Conservation (phyloP, 352 stramenopile genomes). For the Saprolegnia parasitica region DNA sequence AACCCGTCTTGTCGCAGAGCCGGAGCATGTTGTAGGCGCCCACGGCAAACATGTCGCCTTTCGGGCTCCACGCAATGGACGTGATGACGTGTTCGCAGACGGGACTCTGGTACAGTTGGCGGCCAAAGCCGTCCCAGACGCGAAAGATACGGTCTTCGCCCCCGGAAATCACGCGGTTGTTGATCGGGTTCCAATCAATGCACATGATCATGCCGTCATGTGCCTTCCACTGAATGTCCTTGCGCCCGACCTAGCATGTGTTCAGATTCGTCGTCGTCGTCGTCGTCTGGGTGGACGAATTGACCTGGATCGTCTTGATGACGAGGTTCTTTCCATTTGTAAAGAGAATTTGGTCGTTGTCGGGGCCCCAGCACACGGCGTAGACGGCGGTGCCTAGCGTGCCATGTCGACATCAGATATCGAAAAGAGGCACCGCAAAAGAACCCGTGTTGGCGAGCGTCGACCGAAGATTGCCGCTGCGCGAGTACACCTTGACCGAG, state of each 20-base stretch:
- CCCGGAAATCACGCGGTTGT: slow-evolving; percentile 87
- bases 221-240: slow-evolving; percentile 87
- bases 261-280: not conserved
- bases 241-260: slow-evolving; percentile 41
- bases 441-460: slow-evolving; percentile 75
- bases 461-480: slow-evolving; percentile 81
- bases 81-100: slow-evolving; percentile 87
- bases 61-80: slow-evolving; percentile 87
- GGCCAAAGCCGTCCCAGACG: slow-evolving; percentile 90
- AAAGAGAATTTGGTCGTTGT: slow-evolving; percentile 89
- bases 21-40: slow-evolving; percentile 90
- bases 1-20: slow-evolving; percentile 91
- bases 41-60: slow-evolving; percentile 87
- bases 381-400: slow-evolving; percentile 51
- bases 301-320: slow-evolving; percentile 90
- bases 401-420: not conserved
- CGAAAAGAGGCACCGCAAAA: no score
- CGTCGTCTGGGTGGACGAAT: not conserved
- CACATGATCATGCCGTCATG: slow-evolving; percentile 88
- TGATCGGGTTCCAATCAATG: slow-evolving; percentile 92
- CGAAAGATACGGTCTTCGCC: slow-evolving; percentile 91
- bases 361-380: slow-evolving; percentile 85
- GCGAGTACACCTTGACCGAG: slow-evolving; percentile 90
- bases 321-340: slow-evolving; percentile 82
- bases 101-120: slow-evolving; percentile 84